Percentiles rank a stretch among this genome's conserved stretches.
These are phyloP conservation scores for Polychaeton citri DNA, from an alignment of 2,329 filamentous ascomycete species.

Conservation along the genomic window DNA sequence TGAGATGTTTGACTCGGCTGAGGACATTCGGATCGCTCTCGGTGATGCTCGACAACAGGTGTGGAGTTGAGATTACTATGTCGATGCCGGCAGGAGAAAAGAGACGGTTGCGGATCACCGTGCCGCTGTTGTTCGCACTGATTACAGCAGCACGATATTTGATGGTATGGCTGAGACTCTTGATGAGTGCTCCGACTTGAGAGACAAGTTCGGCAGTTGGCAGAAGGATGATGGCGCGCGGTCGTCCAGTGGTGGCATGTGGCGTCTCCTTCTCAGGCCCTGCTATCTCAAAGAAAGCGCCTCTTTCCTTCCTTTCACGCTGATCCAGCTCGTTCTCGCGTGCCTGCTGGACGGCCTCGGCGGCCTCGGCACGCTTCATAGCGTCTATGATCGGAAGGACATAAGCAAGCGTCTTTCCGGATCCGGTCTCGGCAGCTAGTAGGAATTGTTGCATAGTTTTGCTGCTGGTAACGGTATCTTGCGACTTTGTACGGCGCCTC, in stretches of 20 bases:
- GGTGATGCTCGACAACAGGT: slow-evolving; percentile 76
- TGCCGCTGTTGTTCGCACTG: slow-evolving; percentile 61
- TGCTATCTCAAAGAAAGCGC: slow-evolving; percentile 49
- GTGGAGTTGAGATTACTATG: slow-evolving; percentile 74
- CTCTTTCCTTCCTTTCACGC: slow-evolving; percentile 29
- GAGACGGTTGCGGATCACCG: slow-evolving; percentile 70
- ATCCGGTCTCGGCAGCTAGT: slow-evolving; percentile 89
- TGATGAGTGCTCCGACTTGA: slow-evolving; percentile 72
- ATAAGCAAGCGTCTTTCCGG: slow-evolving; percentile 92
- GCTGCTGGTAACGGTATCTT: slow-evolving; percentile 6
- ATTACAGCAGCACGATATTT: slow-evolving; percentile 80
- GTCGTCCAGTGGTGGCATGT: slow-evolving; percentile 62
- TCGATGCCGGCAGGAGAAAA: slow-evolving; percentile 75
- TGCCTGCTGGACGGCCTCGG: slow-evolving; percentile 30
- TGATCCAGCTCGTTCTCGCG: slow-evolving; percentile 10
- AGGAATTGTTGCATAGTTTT: slow-evolving; percentile 52
- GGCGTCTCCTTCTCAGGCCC: slow-evolving; percentile 48
- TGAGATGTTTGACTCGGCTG: slow-evolving; percentile 75
- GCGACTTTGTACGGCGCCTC: slow-evolving; percentile 17
- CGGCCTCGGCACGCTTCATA: slow-evolving; percentile 57
- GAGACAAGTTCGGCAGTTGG: slow-evolving; percentile 84
- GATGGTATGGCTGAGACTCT: slow-evolving; percentile 66
- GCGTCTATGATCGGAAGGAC: slow-evolving; percentile 73
- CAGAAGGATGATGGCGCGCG: slow-evolving; percentile 72
- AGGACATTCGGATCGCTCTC: slow-evolving; percentile 84